Evolutionary conservation across 495 filamentous ascomycete genomes (phyloP), one percentile per base, ranked within the genome.

Genomic region (Xylaria telfairii): DNA sequence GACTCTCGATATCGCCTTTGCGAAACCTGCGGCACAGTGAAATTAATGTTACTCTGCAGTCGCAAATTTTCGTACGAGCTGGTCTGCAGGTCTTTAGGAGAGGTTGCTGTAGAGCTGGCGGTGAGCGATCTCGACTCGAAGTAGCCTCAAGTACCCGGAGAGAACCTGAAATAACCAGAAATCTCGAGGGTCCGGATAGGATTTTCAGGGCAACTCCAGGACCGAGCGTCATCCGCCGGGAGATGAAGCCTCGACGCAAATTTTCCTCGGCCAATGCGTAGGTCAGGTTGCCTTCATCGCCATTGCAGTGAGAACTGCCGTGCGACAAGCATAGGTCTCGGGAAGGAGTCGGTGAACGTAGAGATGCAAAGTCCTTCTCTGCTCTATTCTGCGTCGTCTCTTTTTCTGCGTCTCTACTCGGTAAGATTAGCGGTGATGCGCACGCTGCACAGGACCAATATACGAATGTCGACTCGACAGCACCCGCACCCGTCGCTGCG

Each of bases 141-240:
- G 65, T 67, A 67, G 39, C 37, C 34, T 32, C 24, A 46, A 67
- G 65, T 67, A 67, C 51, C 37, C 37, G 34, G 34, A 34, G 51
- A 47, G 26, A 6, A 30, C 39, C 37, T 12, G 19, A 61, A 24
- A 62, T 28, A 9, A 15, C 37, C 5, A 62, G 59, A 41, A 47
- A 24, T 34, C 13, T 56, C 15, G 17, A 39, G 34, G 32, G 6
- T 26, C 47, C 21, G 42, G 64, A 53, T 41, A 32, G 65, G 30
- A 7, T 17, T 67, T n/a, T 28, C 17, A 56, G 34, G 4, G n/a
- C 12, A 54, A 24, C 12, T 34, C 28, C 13, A 13, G 39, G 64
- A 19, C n/a, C 21, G 3, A 32, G 39, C 12, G 30, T 17, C 51
- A 21, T 46, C 30, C 13, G 39, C 41, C 24, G 32, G 10, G 39